Evolutionary conservation across 495 filamentous ascomycete species (phyloP), one percentile per base, ranked within the genome.

Genomic region (Xylaria scruposa): DNA sequence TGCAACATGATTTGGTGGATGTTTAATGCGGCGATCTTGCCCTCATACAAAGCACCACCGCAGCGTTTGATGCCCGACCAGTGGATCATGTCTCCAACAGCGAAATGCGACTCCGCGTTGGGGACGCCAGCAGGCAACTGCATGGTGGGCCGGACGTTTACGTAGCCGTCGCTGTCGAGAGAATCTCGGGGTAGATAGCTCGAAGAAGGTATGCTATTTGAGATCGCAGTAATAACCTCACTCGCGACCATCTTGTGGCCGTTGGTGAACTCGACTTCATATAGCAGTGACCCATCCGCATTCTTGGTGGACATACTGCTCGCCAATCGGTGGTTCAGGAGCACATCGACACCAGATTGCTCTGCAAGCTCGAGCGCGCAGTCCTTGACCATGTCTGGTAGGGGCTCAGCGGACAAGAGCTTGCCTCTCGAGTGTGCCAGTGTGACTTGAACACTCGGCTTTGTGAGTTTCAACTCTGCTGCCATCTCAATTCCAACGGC

Each of bases 401-500:
- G 83, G 7, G 87, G 86, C 80, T 93, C 91, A 0, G 89, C 86
- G 0, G 90, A 92, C 4, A 93, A 84, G 4, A 93, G 84, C 70
- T 85, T 84, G 31, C 80, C 79, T 5, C 89, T 83, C 0, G 91
- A 92, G 77, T 93, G 91, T n/a, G 92, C 85, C 0, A 93, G 82
- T 0, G 88, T 91, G 26, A 93, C 85, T 46, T 85, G 84, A 49
- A 88, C 78, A 2, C 83, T 51, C 0, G 91, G 90, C n/a, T 88
- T 79, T 12, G 88, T 77, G 13, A 84, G 75, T 75, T 91, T 91
- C 56, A 92, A 75, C 78, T 93, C 91, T 13, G 89, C 85, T 0
- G 91, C 90, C 83, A 92, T 91, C 74, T 93, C 91, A 54, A 92
- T 87, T 12, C 91, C 91, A 4, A 92, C 91, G 10, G 91, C 91